Evolutionary conservation across 164 flowering plant species (phyloP).

Genomic region (Aristolochia californica): DNA sequence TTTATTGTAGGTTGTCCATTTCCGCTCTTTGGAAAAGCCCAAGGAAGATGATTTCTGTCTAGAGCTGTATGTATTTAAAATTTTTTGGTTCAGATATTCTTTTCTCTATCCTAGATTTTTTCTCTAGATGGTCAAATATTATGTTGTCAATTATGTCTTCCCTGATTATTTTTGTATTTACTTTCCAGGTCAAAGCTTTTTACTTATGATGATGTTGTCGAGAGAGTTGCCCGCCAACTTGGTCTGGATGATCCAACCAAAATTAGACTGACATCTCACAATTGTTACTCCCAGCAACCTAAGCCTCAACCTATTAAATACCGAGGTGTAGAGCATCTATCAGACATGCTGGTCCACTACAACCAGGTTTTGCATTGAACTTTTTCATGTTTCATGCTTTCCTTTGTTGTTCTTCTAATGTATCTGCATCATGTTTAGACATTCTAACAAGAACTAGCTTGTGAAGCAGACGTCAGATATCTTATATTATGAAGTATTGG

Average conservation of each 20-base stretch:
- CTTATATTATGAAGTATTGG: slow-evolving; percentile 86
- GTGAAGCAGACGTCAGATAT: slow-evolving; percentile 71
- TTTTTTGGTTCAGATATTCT: neutral
- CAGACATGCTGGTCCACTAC: slow-evolving; percentile 88
- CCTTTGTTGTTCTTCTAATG: neutral
- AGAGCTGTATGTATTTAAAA: slow-evolving; percentile 55
- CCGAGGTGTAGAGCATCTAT: slow-evolving; percentile 71
- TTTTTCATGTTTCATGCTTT: no score
- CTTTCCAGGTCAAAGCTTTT: slow-evolving; percentile 65
- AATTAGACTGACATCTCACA: slow-evolving; percentile 86
- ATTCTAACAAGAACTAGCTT: neutral
- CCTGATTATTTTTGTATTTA: neutral
- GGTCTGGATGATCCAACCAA: slow-evolving; percentile 88
- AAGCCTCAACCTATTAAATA: slow-evolving; percentile 89
- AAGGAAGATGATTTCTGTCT: slow-evolving; percentile 87
- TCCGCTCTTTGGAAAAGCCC: slow-evolving; percentile 86
- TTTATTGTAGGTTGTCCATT: slow-evolving; percentile 58
- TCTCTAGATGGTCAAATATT: neutral
- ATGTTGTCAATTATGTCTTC: neutral
- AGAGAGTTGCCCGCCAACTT: slow-evolving; percentile 66
- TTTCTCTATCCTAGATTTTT: neutral
- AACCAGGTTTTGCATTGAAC: slow-evolving; percentile 61
- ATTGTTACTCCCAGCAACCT: slow-evolving; percentile 94
- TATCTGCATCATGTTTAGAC: neutral
- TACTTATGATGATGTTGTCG: slow-evolving; percentile 89